Evolutionary conservation across 768 basidiomycete genomes (phyloP).

Genomic region (Leccinum obscurum): DNA sequence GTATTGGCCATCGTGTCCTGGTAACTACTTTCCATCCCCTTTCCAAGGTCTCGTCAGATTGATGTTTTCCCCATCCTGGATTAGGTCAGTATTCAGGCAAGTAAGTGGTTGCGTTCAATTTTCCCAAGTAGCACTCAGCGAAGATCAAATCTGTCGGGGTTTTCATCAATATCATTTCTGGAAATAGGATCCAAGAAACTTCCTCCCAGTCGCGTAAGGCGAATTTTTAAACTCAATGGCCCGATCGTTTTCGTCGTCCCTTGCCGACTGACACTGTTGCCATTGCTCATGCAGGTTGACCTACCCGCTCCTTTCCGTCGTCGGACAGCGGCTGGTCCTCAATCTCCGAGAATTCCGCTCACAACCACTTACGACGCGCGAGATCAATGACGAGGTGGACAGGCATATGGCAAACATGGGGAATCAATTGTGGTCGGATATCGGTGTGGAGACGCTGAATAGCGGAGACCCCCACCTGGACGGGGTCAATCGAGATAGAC

Average conservation of each 20-base stretch:
- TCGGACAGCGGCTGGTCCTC: conserved; percentile 22
- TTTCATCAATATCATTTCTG: neutral
- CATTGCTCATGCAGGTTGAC: conserved; percentile 13
- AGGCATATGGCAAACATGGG: conserved; percentile 1
- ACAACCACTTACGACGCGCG: conserved; percentile 3
- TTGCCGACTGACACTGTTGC: neutral
- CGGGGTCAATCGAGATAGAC: neutral
- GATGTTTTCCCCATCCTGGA: neutral
- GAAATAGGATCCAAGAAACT: conserved; percentile 14
- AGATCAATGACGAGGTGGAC: conserved; percentile 11
- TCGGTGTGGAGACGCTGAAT: neutral
- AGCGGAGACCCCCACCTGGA: neutral
- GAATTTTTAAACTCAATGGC: neutral
- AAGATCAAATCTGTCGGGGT: neutral
- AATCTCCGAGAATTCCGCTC: conserved; percentile 15
- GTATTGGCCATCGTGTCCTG: neutral
- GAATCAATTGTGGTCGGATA: neutral
- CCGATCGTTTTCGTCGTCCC: neutral
- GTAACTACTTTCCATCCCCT: neutral
- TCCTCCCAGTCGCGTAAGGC: conserved; percentile 6
- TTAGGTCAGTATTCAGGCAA: neutral
- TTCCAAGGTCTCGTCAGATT: neutral
- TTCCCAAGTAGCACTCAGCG: neutral
- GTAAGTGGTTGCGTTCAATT: neutral
- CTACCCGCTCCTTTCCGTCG: conserved; percentile 14